Conservation (phyloP, 179 eudicot species). For the Heliamphora ciliata region DNA sequence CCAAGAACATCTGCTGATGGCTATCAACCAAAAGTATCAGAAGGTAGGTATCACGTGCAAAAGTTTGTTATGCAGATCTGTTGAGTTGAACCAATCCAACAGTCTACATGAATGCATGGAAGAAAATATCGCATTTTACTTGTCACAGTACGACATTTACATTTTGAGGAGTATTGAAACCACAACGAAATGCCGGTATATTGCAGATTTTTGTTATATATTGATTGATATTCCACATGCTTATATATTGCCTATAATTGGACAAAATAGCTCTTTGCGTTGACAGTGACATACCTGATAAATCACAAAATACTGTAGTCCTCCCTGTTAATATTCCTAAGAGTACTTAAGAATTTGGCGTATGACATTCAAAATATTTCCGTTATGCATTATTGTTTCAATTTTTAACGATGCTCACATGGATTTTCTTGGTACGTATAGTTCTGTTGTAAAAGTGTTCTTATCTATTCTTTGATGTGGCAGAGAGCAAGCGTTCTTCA, state of each 20-base stretch:
- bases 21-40: conserved; percentile 83
- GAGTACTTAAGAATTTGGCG: not conserved
- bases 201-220: not conserved
- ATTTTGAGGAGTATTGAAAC: not conserved
- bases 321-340: not conserved
- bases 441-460: conserved; percentile 4
- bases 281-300: not conserved
- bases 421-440: conserved; percentile 5
- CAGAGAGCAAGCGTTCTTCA: conserved; percentile 86
- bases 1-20: conserved; percentile 89
- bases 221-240: not conserved
- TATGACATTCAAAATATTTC: not conserved
- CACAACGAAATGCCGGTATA: not conserved
- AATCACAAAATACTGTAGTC: not conserved
- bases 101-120: not conserved
- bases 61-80: not conserved
- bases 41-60: conserved; percentile 50
- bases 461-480: conserved; percentile 15
- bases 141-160: not conserved
- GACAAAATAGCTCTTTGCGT: not conserved
- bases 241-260: not conserved
- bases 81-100: not conserved
- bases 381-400: not conserved
- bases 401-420: not conserved
- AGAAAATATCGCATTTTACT: conserved; percentile 4